Evolutionary conservation across 345 rosid genomes (phyloP).

Genomic region (Rubroshorea leprosula): DNA sequence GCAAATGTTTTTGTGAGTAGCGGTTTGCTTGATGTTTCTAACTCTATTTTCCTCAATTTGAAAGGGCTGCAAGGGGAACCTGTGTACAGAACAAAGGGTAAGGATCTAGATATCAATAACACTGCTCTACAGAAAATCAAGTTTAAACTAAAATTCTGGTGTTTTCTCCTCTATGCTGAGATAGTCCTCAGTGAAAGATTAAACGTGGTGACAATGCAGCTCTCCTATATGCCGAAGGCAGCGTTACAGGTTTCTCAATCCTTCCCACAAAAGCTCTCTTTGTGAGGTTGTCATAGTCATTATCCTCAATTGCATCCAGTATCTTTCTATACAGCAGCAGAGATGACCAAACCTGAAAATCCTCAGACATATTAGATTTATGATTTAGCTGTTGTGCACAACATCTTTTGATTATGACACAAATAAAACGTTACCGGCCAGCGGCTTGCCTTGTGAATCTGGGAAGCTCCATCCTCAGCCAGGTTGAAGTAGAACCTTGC

Average conservation of each 20-base stretch:
- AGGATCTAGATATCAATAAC: no score
- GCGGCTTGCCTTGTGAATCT: constrained; percentile 50
- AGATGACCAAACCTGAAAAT: constrained; percentile 57
- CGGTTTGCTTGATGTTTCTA: no score
- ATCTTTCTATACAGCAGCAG: constrained; percentile 41
- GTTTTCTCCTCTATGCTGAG: background rate
- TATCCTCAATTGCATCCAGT: constrained; percentile 50
- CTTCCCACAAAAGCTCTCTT: constrained; percentile 51
- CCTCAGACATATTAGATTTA: background rate
- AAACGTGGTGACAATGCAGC: constrained; percentile 23
- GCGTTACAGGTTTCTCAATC: constrained; percentile 36
- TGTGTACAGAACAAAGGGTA: no score
- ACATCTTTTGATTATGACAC: no score
- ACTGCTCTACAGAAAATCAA: no score
- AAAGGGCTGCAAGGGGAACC: no score
- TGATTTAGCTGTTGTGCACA: no score
- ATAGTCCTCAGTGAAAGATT: background rate
- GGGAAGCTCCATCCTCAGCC: constrained; percentile 58
- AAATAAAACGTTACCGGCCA: constrained; percentile 42
- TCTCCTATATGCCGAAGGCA: constrained; percentile 43
- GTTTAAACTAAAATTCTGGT: no score
- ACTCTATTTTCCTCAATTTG: no score
- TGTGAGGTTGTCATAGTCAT: constrained; percentile 51
- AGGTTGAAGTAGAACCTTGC: constrained; percentile 50
- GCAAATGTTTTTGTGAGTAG: no score